These are phyloP conservation scores for Chlamydomonas incerta DNA, from an alignment of 139 green algal genomes.

Conservation along the genomic window DNA sequence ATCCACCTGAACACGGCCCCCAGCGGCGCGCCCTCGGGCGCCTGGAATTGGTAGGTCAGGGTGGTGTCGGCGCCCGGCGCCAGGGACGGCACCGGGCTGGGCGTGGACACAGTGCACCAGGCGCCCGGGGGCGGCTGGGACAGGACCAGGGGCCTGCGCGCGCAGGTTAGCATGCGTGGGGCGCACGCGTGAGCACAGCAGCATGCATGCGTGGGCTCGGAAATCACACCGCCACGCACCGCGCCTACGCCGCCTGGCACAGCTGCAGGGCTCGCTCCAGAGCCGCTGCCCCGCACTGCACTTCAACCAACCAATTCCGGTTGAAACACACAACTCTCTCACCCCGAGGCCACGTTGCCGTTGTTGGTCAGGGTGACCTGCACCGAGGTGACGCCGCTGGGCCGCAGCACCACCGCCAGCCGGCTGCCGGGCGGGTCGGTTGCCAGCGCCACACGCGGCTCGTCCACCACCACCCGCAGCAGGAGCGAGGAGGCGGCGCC, in stretches of 20 bases:
- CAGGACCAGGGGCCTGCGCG: background rate
- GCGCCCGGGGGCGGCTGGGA: background rate
- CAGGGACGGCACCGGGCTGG: background rate
- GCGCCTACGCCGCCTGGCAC: too few relatives aligned
- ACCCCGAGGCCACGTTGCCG: slow-evolving; percentile 13
- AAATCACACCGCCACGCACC: too few relatives aligned
- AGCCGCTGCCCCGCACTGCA: too few relatives aligned
- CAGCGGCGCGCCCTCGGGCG: background rate
- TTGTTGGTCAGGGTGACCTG: background rate
- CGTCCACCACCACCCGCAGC: slow-evolving; percentile 16
- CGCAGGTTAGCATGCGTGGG: too few relatives aligned
- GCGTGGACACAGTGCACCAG: background rate
- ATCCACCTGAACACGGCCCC: background rate
- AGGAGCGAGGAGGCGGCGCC: background rate
- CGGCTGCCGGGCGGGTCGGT: background rate
- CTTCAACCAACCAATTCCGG: too few relatives aligned
- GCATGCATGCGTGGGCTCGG: too few relatives aligned
- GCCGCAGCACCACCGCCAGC: slow-evolving; percentile 1
- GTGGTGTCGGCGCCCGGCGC: background rate
- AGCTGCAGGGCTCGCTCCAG: too few relatives aligned
- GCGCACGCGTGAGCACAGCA: too few relatives aligned
- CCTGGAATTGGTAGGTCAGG: background rate
- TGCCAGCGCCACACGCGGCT: background rate
- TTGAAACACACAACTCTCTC: too few relatives aligned
- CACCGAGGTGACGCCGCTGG: background rate